Conservation (phyloP, 140 eudicot species). For the Stevia rebaudiana region DNA sequence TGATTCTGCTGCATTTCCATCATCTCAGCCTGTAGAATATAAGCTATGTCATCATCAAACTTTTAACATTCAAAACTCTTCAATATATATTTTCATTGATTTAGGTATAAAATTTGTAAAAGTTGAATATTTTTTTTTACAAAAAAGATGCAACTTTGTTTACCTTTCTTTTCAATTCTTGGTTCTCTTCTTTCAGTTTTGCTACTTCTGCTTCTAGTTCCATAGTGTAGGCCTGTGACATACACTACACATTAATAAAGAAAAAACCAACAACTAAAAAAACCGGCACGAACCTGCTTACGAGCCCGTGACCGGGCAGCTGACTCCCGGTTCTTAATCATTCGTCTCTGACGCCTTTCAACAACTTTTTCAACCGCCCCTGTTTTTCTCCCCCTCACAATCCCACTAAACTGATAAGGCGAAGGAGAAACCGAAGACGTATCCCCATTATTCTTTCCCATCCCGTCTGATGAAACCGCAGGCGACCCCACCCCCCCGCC, state of each 20-base stretch:
- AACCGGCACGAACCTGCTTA: slow-evolving; percentile 22
- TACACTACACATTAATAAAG: background rate
- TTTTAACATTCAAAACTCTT: background rate
- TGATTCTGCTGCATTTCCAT: slow-evolving; percentile 84
- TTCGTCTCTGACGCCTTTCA: slow-evolving; percentile 36
- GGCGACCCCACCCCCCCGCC: slow-evolving; percentile 27
- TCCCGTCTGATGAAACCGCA: slow-evolving; percentile 27
- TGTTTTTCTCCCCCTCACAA: slow-evolving; percentile 22
- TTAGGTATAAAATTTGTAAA: background rate
- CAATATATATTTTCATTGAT: too few species aligned
- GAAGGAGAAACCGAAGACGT: slow-evolving; percentile 30
- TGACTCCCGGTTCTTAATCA: slow-evolving; percentile 41
- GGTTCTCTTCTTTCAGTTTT: slow-evolving; percentile 34
- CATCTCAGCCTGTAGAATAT: slow-evolving; percentile 57
- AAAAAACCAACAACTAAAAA: background rate
- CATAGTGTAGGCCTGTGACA: slow-evolving; percentile 41
- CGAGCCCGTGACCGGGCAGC: slow-evolving; percentile 43
- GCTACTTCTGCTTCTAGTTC: slow-evolving; percentile 40
- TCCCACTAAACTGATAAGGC: slow-evolving; percentile 23
- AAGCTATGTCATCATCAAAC: background rate
- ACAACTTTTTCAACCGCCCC: slow-evolving; percentile 30
- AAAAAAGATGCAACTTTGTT: background rate
- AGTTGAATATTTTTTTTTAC: background rate
- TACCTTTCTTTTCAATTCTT: slow-evolving; percentile 35
- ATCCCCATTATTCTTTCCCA: slow-evolving; percentile 28